Conservation (phyloP, 371 early-diverging fungal genomes). For the Saksenaea oblongispora region DNA sequence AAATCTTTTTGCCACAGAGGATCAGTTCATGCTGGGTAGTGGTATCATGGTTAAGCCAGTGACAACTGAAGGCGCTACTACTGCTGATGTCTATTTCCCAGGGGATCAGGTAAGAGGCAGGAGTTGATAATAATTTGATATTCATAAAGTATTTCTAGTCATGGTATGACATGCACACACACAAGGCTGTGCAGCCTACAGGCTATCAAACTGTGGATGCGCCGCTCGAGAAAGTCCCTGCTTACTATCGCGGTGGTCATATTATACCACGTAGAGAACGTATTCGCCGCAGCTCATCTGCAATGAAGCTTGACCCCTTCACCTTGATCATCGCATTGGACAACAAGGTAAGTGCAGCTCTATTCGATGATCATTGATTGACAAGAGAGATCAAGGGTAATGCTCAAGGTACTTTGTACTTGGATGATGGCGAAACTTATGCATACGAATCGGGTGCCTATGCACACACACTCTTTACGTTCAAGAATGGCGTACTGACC, state of each 20-base stretch:
- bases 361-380: neutral
- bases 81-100: slow-evolving; percentile 73
- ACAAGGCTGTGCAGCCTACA: slow-evolving; percentile 34
- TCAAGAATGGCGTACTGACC: slow-evolving; percentile 26
- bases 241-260: slow-evolving; percentile 84
- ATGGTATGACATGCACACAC: slow-evolving; percentile 81
- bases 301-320: slow-evolving; percentile 87
- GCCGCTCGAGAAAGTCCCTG: slow-evolving; percentile 78
- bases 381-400: slow-evolving; percentile 39
- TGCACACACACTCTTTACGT: slow-evolving; percentile 53
- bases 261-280: slow-evolving; percentile 89
- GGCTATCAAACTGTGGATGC: slow-evolving; percentile 61
- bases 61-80: slow-evolving; percentile 49
- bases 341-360: slow-evolving; percentile 26
- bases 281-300: slow-evolving; percentile 77
- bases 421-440: slow-evolving; percentile 92
- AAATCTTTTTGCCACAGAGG: slow-evolving; percentile 69
- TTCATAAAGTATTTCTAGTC: slow-evolving; percentile 27
- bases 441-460: slow-evolving; percentile 67
- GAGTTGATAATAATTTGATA: neutral
- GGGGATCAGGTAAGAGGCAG: slow-evolving; percentile 30
- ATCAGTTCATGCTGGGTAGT: slow-evolving; percentile 83
- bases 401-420: slow-evolving; percentile 78
- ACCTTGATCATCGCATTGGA: slow-evolving; percentile 86
- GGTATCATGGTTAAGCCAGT: slow-evolving; percentile 81